Evolutionary conservation across 805 yeast species (phyloP), one percentile per base, ranked within the genome.

Genomic region (Candida pseudofarinosa): DNA sequence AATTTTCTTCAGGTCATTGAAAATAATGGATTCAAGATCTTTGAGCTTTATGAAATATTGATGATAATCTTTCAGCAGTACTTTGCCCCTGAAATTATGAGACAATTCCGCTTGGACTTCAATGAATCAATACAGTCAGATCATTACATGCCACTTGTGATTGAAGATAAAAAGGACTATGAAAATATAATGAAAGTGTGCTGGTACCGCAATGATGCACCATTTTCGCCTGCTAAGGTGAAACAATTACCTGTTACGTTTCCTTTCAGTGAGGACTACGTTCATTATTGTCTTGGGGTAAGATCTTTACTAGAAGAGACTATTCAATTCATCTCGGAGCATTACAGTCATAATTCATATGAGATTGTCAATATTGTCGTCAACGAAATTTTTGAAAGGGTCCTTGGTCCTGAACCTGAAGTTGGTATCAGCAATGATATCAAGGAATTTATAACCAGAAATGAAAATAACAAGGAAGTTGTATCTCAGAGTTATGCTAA

Each of bases 221-320:
- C 66, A 1, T 69, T 69, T 53, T 75, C 78, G 1, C 74, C 73
- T 3, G 56, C 58, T 39, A 62, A 55, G 49, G 63, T 57, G 5
- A 78, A 77, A 44, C 84, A 88, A 2, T 71, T 80, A 46, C 79
- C 83, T 0, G 65, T 91, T 2, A 61, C 65, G 5, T 69, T 70
- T 41, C 97, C 98, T 13, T 93, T 91, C 56, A 87, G 96, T 40
- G 85, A 86, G 43, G 80, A 88, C 46, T 90, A 88, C 55, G 90
- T 95, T 19, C 84, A 88, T 65, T 80, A 88, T 26, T 91, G 97
- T 62, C 78, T 88, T 18, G 81, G 86, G 31, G 62, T 87, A 15
- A 74, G 88, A 42, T 74, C 80, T 14, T 79, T 85, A 33, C 74
- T 90, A 16, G 73, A 77, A 20, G 80, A 80, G 45, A 74, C 86